These are phyloP conservation scores for Ustilago shanxiensis DNA, from an alignment of 1,284 basidiomycete species.

Conservation along the genomic window DNA sequence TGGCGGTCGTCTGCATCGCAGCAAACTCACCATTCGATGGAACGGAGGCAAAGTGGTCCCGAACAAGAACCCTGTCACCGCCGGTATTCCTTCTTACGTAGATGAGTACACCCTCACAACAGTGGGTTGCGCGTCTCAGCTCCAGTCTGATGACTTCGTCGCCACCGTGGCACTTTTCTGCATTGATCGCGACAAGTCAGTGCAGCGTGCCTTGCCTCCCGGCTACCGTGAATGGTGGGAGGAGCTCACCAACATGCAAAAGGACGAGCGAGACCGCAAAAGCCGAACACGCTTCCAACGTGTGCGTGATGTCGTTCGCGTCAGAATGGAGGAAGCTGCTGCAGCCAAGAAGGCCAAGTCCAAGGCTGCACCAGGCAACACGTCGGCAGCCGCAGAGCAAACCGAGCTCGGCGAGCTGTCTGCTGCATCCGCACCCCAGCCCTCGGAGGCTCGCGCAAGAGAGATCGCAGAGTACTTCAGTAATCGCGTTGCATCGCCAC, in stretches of 20 bases:
- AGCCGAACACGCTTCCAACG: slow-evolving; percentile 75
- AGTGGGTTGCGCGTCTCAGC: slow-evolving; percentile 81
- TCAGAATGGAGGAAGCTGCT: slow-evolving; percentile 73
- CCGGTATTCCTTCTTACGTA: slow-evolving; percentile 69
- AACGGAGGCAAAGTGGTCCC: slow-evolving; percentile 58
- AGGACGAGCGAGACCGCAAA: slow-evolving; percentile 76
- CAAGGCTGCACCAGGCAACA: slow-evolving; percentile 21
- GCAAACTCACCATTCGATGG: slow-evolving; percentile 64
- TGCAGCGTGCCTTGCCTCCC: slow-evolving; percentile 76
- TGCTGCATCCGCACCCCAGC: slow-evolving; percentile 37
- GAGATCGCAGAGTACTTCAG: slow-evolving; percentile 45
- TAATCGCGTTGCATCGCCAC: slow-evolving; percentile 32
- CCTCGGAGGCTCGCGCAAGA: slow-evolving; percentile 39
- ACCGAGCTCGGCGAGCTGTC: slow-evolving; percentile 50
- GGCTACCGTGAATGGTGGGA: slow-evolving; percentile 92
- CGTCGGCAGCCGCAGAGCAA: slow-evolving; percentile 33
- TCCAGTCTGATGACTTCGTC: slow-evolving; percentile 90
- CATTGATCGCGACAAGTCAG: slow-evolving; percentile 65
- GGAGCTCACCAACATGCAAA: slow-evolving; percentile 81
- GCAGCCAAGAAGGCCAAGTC: slow-evolving; percentile 48
- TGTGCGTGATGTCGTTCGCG: slow-evolving; percentile 76
- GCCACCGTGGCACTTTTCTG: slow-evolving; percentile 84
- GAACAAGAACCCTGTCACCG: slow-evolving; percentile 72
- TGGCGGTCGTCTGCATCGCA: slow-evolving; percentile 55
- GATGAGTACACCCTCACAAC: slow-evolving; percentile 87